Evolutionary conservation across 1,284 basidiomycete species (phyloP), one percentile per base, ranked within the genome.

Genomic region (Papiliotrema fonsecae): DNA sequence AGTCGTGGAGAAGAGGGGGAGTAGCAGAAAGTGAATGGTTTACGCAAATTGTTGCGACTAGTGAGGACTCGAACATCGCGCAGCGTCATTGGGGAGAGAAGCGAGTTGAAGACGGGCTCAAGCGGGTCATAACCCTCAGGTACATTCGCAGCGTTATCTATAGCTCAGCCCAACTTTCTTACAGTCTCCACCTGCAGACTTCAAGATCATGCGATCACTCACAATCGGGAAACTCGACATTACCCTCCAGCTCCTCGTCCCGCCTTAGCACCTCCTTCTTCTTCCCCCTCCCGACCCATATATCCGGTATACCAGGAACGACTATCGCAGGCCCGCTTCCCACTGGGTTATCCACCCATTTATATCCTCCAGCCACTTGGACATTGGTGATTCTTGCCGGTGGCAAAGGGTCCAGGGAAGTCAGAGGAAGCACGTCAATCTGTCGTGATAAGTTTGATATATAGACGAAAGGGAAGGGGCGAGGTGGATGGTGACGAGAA

Each of bases 201-300:
- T 30, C 16, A 30, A 6, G 9, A 32, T 14, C 18, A 9, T 32
- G 42, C 22, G 6, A 25, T n/a, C 6, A 4, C 46, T 48, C n/a
- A 48, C 46, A 48, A 41, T 48, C 39, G 22, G 46, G 18, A 18
- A 21, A 48, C 32, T 48, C 38, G 4, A 31, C 16, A 26, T 48
- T 48, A 9, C 46, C 46, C 19, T 32, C n/a, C 3, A 48, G 30
- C 19, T 41, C 28, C 2, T 14, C 21, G 25, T 48, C 46, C 9
- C 16, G n/a, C 21, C 14, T 16, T 2, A 47, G 11, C 16, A 16
- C n/a, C n/a, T 19, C 22, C 16, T 9, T 4, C 11, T 22, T 19
- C 14, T 19, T 18, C 10, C 28, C 46, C 5, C 27, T 13, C 5
- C 39, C 46, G 3, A 41, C 24, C 46, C 46, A 48, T 10, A 48